These are phyloP conservation scores for Silybum marianum DNA, from an alignment of 129 eudicot species.

Conservation along the genomic window DNA sequence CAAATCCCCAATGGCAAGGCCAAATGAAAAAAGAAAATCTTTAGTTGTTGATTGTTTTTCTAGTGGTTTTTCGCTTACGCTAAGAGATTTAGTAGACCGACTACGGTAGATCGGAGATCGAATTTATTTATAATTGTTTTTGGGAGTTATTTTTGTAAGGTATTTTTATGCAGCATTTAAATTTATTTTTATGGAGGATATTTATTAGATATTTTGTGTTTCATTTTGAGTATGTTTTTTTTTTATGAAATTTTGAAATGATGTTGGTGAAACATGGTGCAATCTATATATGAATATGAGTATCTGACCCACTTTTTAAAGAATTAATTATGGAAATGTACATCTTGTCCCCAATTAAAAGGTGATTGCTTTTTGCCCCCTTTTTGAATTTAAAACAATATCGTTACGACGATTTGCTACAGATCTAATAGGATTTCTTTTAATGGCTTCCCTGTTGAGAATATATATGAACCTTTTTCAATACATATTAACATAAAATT, in stretches of 20 bases:
- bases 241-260: neutral
- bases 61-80: slow-evolving; percentile 14
- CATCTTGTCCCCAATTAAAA: neutral
- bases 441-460: neutral
- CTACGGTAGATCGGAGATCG: neutral
- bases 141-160: slow-evolving; percentile 16
- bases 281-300: neutral
- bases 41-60: slow-evolving; percentile 23
- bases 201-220: slow-evolving; percentile 7
- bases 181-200: slow-evolving; percentile 25
- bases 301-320: neutral
- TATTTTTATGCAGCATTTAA: slow-evolving; percentile 19
- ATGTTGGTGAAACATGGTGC: slow-evolving; percentile 11
- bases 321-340: neutral
- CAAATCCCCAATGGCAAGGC: slow-evolving; percentile 32
- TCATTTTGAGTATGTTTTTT: neutral
- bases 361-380: neutral
- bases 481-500: too few species aligned
- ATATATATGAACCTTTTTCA: neutral
- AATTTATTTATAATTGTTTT: slow-evolving; percentile 6
- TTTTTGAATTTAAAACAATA: neutral
- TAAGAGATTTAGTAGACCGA: slow-evolving; percentile 25
- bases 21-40: slow-evolving; percentile 30
- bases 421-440: neutral
- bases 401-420: too few species aligned